A percentile compares a stretch with the other conserved stretches of the same genome.
Evolutionary conservation across 805 yeast species (phyloP).

Genomic region (Kodamaea kakaduensis): DNA sequence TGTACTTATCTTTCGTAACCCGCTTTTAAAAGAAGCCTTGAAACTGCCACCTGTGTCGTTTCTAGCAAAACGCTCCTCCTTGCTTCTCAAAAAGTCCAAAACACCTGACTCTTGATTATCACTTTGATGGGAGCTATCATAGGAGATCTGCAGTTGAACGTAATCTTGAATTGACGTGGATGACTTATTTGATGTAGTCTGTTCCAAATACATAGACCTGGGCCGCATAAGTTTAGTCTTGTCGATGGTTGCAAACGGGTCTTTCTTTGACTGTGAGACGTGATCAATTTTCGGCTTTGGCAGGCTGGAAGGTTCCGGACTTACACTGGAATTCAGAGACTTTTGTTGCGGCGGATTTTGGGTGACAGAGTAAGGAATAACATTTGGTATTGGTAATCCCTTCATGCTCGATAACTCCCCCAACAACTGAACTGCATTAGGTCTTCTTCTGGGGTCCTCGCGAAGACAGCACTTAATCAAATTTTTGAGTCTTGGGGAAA

Average conservation of each 20-base stretch:
- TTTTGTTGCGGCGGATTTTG: slow-evolving; percentile 12
- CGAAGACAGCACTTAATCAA: slow-evolving; percentile 57
- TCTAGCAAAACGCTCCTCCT: slow-evolving; percentile 22
- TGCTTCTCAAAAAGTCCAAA: slow-evolving; percentile 33
- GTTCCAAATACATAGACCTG: slow-evolving; percentile 14
- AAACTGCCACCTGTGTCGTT: slow-evolving; percentile 42
- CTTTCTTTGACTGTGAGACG: slow-evolving; percentile 14
- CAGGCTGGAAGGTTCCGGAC: no score
- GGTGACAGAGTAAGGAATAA: slow-evolving; percentile 38
- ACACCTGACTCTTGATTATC: slow-evolving; percentile 18
- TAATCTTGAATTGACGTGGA: slow-evolving; percentile 27
- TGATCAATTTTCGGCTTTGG: not conserved
- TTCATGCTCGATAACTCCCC: slow-evolving; percentile 65
- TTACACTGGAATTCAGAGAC: no score
- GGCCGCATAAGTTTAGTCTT: slow-evolving; percentile 31
- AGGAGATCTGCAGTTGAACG: slow-evolving; percentile 28
- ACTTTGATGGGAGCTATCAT: slow-evolving; percentile 10
- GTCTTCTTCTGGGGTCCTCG: slow-evolving; percentile 67
- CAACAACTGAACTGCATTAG: slow-evolving; percentile 66
- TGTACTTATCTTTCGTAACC: slow-evolving; percentile 38
- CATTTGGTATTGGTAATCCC: slow-evolving; percentile 40
- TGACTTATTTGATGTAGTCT: slow-evolving; percentile 9
- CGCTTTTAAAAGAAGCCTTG: slow-evolving; percentile 27
- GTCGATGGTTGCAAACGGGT: slow-evolving; percentile 44
- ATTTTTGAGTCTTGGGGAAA: slow-evolving; percentile 59